Percentiles rank a stretch among this genome's conserved stretches.
Evolutionary conservation across 345 rosid species (phyloP).

Genomic region (Citrus reticulata): DNA sequence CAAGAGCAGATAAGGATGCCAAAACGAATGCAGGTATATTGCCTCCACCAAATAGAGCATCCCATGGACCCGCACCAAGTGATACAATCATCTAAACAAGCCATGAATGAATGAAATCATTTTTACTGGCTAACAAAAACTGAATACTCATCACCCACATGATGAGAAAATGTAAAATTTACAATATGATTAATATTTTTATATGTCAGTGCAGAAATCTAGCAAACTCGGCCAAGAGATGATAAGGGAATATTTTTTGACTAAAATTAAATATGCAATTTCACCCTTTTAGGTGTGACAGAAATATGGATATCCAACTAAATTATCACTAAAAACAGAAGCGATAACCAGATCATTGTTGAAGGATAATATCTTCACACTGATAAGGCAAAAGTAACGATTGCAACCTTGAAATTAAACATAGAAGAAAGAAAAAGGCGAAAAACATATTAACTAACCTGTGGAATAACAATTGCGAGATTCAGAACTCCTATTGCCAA

Average conservation of each 20-base stretch:
- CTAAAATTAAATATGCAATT: not conserved
- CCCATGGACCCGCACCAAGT: conserved; percentile 97
- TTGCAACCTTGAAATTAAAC: not conserved
- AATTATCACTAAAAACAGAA: not conserved
- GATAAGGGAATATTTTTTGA: not conserved
- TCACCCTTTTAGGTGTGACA: too few relatives aligned
- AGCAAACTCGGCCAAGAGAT: not conserved
- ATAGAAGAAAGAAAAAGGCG: conserved; percentile 4
- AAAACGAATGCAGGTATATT: conserved; percentile 86
- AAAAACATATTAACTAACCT: conserved; percentile 34
- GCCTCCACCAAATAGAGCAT: conserved; percentile 94
- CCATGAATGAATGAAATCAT: conserved; percentile 14
- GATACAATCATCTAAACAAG: conserved; percentile 72
- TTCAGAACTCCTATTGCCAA: conserved; percentile 94
- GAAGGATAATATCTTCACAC: not conserved
- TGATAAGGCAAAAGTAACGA: not conserved
- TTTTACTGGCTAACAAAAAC: conserved; percentile 3
- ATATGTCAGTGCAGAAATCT: not conserved
- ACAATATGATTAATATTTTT: not conserved
- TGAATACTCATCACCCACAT: not conserved
- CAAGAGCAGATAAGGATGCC: conserved; percentile 70
- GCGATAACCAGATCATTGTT: not conserved
- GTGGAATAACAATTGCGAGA: conserved; percentile 92
- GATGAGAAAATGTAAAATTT: not conserved
- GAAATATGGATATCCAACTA: not conserved